Percentiles rank a stretch among this genome's conserved stretches.
These are phyloP conservation scores for Metarhizium anisopliae DNA, from an alignment of 2,329 filamentous ascomycete species.

Conservation along the genomic window DNA sequence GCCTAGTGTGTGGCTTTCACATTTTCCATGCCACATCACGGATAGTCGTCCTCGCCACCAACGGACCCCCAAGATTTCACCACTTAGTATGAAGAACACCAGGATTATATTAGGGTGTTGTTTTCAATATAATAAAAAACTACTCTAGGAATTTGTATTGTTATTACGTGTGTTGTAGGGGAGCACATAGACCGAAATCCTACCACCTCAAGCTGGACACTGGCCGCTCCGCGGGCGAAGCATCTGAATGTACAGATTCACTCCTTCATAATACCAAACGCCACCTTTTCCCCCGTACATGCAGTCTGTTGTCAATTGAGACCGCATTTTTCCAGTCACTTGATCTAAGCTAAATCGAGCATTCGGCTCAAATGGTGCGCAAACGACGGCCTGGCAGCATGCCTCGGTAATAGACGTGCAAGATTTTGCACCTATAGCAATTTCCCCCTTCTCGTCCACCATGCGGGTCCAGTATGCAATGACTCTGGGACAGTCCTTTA, in stretches of 20 bases:
- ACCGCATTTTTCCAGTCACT: neutral
- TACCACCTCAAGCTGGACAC: neutral
- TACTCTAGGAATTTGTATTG: too few relatives aligned
- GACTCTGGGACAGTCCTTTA: neutral
- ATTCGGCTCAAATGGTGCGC: too few relatives aligned
- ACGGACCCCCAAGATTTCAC: too few relatives aligned
- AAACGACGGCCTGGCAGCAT: neutral
- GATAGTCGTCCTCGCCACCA: too few relatives aligned
- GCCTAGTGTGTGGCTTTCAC: too few relatives aligned
- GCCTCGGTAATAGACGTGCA: neutral
- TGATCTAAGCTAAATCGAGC: too few relatives aligned
- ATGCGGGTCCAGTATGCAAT: neutral
- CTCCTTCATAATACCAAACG: neutral
- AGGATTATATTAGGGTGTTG: too few relatives aligned
- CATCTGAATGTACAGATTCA: neutral
- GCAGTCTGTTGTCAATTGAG: neutral
- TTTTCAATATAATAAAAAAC: too few relatives aligned
- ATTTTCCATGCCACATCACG: too few relatives aligned
- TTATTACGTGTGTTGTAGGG: too few relatives aligned
- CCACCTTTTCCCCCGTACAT: neutral
- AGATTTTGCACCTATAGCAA: neutral
- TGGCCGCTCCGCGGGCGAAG: neutral
- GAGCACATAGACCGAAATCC: too few relatives aligned
- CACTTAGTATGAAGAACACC: too few relatives aligned
- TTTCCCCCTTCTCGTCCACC: neutral